These are phyloP conservation scores for Ascocoryne sarcoides DNA, from an alignment of 2,329 filamentous ascomycete species.

Conservation along the genomic window DNA sequence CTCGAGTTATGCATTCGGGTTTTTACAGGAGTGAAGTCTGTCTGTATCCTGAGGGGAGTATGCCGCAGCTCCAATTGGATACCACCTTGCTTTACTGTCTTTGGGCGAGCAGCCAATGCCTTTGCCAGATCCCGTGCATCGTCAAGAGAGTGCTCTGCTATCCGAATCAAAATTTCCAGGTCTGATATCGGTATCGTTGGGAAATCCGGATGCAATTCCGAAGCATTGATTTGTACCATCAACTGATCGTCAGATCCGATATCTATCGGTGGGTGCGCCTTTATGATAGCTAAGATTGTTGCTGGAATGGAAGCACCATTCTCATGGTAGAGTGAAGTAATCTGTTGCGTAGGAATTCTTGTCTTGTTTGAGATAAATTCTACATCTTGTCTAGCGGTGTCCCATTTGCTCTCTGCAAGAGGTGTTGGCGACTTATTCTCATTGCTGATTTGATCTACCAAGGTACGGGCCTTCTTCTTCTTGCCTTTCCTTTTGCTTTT, in stretches of 20 bases:
- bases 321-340: conserved; percentile 52
- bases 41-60: conserved; percentile 17
- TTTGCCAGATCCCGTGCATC: conserved; percentile 52
- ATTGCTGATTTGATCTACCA: conserved; percentile 23
- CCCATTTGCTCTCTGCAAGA: conserved; percentile 46
- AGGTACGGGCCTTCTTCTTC: conserved; percentile 33
- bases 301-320: conserved; percentile 45
- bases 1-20: conserved; percentile 5
- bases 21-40: conserved; percentile 1
- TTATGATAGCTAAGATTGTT: conserved; percentile 44
- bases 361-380: conserved; percentile 49
- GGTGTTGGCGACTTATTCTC: conserved; percentile 3
- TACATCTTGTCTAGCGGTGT: conserved; percentile 45
- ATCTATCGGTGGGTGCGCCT: conserved; percentile 20
- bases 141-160: conserved; percentile 47
- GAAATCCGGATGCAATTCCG: conserved; percentile 46
- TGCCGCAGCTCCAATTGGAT: conserved; percentile 26
- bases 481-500: conserved; percentile 35
- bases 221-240: conserved; percentile 38
- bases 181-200: conserved; percentile 39
- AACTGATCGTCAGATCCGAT: conserved; percentile 36
- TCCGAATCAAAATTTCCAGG: conserved; percentile 42
- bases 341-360: conserved; percentile 36
- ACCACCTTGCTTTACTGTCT: not conserved
- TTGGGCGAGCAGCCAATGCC: conserved; percentile 34